Evolutionary conservation across 176 grass and related monocot genomes (phyloP).

Genomic region (Oryza glaberrima): DNA sequence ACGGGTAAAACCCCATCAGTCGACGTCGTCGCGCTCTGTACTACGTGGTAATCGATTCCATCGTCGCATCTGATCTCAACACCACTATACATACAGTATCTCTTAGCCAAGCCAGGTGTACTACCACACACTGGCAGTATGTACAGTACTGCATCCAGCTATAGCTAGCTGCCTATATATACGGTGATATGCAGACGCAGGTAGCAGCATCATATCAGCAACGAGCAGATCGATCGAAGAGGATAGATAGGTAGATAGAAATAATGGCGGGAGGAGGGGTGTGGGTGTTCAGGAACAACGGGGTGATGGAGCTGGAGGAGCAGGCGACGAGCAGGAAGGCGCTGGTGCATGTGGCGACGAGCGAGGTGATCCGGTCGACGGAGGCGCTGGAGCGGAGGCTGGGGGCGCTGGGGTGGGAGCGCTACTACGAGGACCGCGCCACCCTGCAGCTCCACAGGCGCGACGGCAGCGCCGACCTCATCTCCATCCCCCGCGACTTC

Average conservation of each 20-base stretch:
- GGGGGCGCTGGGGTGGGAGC: slow-evolving; percentile 69
- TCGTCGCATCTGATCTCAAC: no score
- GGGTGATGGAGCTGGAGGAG: slow-evolving; percentile 65
- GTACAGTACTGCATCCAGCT: no score
- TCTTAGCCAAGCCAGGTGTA: no score
- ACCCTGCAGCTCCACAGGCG: slow-evolving; percentile 85
- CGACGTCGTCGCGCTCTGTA: neutral
- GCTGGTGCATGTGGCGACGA: slow-evolving; percentile 62
- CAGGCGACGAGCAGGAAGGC: slow-evolving; percentile 50
- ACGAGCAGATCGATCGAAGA: no score
- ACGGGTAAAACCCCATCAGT: neutral
- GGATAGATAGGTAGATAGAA: no score
- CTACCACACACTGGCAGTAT: no score
- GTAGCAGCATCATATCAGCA: no score
- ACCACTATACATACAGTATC: no score
- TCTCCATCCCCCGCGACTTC: slow-evolving; percentile 81
- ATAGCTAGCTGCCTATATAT: no score
- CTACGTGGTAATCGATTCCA: neutral
- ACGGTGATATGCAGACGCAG: no score
- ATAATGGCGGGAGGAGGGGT: slow-evolving; percentile 54
- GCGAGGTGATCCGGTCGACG: slow-evolving; percentile 69
- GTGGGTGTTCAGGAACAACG: slow-evolving; percentile 89
- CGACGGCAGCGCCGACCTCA: slow-evolving; percentile 69
- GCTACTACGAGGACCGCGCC: slow-evolving; percentile 74
- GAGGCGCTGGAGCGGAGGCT: slow-evolving; percentile 72